Base-by-base conservation (phyloP, 2,329 filamentous ascomycete genomes). In the Scytalidium sp. region DNA sequence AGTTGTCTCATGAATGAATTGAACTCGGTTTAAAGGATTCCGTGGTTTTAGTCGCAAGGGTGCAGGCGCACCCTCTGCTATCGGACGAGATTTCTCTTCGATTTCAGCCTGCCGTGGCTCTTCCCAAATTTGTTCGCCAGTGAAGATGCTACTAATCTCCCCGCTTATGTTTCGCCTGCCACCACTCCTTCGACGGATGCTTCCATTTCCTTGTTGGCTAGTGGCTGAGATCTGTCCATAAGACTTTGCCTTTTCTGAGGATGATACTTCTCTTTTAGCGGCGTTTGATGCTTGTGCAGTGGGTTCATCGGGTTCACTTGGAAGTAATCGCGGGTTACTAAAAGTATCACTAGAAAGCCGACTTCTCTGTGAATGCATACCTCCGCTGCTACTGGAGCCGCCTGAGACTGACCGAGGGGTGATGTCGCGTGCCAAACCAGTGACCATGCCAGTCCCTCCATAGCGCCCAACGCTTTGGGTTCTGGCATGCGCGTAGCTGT, bases 41-140 rank as follows among this genome's bases (percentile, higher is more conserved):
- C 82, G 84, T 41, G 79, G 70, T 60, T 85, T 85, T 45, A 78
- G 67, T 51, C 75, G 76, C 36, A 87, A 66, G 19, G 80, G 75
- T 17, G 75, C 72, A 47, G 62, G 68, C 53, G 51, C 50, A 51
- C 60, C 53, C 50, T 61, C 50, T 23, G 63, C 41, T 25, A 55
- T 50, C 13, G 58, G 57, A 47, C 57, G 57, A 43, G 57, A 47
- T 9, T 48, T 8, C 19, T 49, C 47, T 13, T 62, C 64, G 15
- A 36, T 15, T 5, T n/a, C 15, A 36, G 17, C 4, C 50, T 77
- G 75, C 61, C 88, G 83, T 1, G 90, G 88, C 64, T 97, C 93
- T 67, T 97, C 92, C 76, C 90, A 97, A 53, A 97, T 92, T 62
- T 89, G 84, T 64, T 91, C 87, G 27, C 85, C 82, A 2, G 85